Percentiles rank a stretch among this genome's conserved stretches.
Evolutionary conservation across 2,329 filamentous ascomycete species (phyloP).

Genomic region (Daldinia sp.): DNA sequence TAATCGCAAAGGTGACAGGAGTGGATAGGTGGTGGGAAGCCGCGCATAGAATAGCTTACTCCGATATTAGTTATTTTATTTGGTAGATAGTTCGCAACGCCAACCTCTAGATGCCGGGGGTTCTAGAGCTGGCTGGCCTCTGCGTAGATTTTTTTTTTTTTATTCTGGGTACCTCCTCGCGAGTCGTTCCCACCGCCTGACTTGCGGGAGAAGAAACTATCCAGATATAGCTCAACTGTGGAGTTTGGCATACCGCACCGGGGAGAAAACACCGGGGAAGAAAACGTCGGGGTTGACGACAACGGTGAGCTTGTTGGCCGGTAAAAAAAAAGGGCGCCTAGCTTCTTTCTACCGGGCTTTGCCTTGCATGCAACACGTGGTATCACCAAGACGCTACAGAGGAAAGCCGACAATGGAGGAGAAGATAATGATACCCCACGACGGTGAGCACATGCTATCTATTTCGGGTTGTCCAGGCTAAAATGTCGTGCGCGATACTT

Average conservation of each 20-base stretch:
- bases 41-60: constrained; percentile 8
- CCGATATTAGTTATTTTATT: constrained; percentile 42
- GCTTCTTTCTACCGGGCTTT: constrained; percentile 4
- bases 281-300: constrained; percentile 9
- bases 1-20: constrained; percentile 38
- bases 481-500: constrained; percentile 39
- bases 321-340: constrained; percentile 29
- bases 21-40: constrained; percentile 19
- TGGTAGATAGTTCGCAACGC: constrained; percentile 32
- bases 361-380: constrained; percentile 16
- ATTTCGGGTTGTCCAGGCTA: constrained; percentile 19
- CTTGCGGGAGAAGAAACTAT: constrained; percentile 24
- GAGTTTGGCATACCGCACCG: constrained; percentile 1
- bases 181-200: constrained; percentile 30
- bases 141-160: constrained; percentile 14
- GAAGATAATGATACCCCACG: neutral
- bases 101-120: constrained; percentile 35
- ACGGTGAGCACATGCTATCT: constrained; percentile 16
- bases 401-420: neutral
- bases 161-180: constrained; percentile 15
- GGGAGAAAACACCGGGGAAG: constrained; percentile 2
- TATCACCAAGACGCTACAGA: constrained; percentile 8
- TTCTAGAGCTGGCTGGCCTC: constrained; percentile 39
- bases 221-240: constrained; percentile 7
- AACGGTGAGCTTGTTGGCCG: constrained; percentile 13